Evolutionary conservation across 495 filamentous ascomycete species (phyloP).

Genomic region (Hyaloscypha finlandica): DNA sequence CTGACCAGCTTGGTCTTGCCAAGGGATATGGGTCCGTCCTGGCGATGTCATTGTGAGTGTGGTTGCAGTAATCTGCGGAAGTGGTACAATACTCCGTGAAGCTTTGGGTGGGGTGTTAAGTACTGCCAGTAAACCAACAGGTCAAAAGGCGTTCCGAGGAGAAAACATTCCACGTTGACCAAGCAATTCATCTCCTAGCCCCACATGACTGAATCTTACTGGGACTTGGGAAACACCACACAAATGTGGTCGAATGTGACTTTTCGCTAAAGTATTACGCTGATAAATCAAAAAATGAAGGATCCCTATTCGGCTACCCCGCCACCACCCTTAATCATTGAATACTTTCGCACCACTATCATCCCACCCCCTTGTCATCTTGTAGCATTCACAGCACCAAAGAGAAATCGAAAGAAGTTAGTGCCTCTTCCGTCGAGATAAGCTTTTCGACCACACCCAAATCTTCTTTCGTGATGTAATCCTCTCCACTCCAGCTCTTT

Average conservation of each 20-base stretch:
- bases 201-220: neutral
- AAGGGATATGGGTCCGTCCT: slow-evolving; percentile 14
- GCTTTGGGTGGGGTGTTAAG: neutral
- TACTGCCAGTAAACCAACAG: neutral
- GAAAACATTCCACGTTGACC: neutral
- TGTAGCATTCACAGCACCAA: neutral
- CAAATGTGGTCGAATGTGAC: neutral
- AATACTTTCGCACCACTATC: neutral
- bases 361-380: neutral
- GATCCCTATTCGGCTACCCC: neutral
- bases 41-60: slow-evolving; percentile 11
- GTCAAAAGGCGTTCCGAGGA: neutral
- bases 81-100: neutral
- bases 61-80: neutral
- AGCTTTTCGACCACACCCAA: slow-evolving; percentile 21
- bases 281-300: neutral
- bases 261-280: neutral
- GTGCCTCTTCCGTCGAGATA: slow-evolving; percentile 8
- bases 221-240: neutral
- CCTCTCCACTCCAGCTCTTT: slow-evolving; percentile 37
- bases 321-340: neutral
- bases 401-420: neutral
- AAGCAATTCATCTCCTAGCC: neutral
- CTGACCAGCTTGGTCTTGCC: slow-evolving; percentile 9
- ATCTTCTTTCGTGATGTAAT: slow-evolving; percentile 15